phyloP scores from a whole-genome alignment of 768 basidiomycete genomes.

The Exidia glandulosa region DNA sequence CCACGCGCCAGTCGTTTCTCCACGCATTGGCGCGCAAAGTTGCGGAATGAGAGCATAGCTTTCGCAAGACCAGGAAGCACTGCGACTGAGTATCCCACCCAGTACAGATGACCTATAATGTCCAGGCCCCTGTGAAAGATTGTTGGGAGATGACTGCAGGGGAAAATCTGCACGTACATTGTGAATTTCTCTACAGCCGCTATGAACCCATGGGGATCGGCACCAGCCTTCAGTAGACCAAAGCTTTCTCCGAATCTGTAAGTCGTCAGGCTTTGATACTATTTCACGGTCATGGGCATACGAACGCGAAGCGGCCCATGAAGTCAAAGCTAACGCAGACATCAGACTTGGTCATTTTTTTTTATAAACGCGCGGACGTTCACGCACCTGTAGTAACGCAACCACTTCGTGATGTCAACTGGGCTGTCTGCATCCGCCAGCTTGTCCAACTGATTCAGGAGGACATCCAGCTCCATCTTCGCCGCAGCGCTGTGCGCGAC shows the following conservation, averaged over 20 bases:
- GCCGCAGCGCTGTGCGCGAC: neutral
- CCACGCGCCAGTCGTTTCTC: neutral
- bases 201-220: neutral
- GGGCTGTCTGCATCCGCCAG: neutral
- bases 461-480: neutral
- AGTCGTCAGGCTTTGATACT: neutral
- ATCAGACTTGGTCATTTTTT: no score
- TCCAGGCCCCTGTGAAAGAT: neutral
- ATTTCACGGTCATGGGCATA: neutral
- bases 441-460: neutral
- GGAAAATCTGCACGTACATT: neutral
- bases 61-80: neutral
- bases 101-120: neutral
- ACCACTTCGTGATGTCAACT: neutral
- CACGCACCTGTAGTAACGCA: neutral
- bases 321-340: no score
- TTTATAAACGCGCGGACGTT: no score
- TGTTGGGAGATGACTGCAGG: neutral
- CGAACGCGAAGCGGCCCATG: neutral
- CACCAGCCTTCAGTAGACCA: neutral
- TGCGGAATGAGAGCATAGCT: neutral
- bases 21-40: neutral
- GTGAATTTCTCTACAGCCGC: neutral
- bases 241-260: neutral
- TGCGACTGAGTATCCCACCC: neutral